These are phyloP conservation scores for Daldinia loculata DNA, from an alignment of 495 filamentous ascomycete species.

Conservation along the genomic window DNA sequence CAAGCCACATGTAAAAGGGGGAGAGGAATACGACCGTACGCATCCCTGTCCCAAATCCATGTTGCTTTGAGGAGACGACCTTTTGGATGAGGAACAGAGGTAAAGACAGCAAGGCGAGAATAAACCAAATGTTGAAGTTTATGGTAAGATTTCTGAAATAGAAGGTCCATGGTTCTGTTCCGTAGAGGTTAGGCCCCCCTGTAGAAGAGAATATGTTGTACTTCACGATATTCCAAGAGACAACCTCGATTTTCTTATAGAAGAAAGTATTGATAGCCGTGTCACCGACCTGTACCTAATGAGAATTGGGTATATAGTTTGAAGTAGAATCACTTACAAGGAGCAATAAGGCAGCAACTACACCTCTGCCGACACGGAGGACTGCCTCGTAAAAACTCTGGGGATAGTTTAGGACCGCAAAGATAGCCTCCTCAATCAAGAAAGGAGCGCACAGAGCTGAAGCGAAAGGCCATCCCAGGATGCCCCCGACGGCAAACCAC, in stretches of 20 bases:
- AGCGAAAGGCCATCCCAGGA: conserved; percentile 96
- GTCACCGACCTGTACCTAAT: conserved; percentile 53
- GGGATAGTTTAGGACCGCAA: conserved; percentile 66
- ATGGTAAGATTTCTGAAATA: conserved; percentile 90
- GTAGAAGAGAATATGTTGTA: conserved; percentile 91
- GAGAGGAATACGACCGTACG: conserved; percentile 78
- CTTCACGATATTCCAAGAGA: conserved; percentile 90
- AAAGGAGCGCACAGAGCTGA: conserved; percentile 84
- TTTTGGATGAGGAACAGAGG: conserved; percentile 67
- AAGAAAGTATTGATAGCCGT: conserved; percentile 78
- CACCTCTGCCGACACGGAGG: conserved; percentile 71
- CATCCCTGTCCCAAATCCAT: conserved; percentile 60
- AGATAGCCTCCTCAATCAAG: conserved; percentile 75
- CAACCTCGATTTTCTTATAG: conserved; percentile 77
- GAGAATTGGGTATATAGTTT: background rate
- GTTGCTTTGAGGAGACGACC: conserved; percentile 50
- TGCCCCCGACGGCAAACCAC: conserved; percentile 90
- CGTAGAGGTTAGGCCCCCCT: conserved; percentile 91
- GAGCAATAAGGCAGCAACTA: conserved; percentile 68
- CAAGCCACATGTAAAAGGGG: conserved; percentile 95
- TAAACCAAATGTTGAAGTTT: conserved; percentile 96
- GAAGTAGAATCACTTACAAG: conserved; percentile 64
- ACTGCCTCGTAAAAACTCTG: conserved; percentile 64
- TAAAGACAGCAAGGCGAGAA: conserved; percentile 77
- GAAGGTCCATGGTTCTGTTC: conserved; percentile 96